phyloP scores from a whole-genome alignment of 306 rosid species.

The Cyclanthera cordifolia region DNA sequence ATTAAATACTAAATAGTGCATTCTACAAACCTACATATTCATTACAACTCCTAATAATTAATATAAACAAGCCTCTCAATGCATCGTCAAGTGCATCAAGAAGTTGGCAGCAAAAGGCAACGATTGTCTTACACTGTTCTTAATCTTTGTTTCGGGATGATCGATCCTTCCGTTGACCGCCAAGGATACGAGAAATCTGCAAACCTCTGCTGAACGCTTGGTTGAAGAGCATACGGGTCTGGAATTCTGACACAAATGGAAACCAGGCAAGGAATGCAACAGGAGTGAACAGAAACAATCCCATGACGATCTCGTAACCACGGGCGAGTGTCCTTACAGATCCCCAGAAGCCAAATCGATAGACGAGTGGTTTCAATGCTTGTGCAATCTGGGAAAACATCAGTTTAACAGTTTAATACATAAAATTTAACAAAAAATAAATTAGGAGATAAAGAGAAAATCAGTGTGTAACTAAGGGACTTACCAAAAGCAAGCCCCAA shows the following conservation, averaged over 20 bases:
- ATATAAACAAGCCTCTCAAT: conserved; percentile 10
- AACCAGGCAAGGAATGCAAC: conserved; percentile 96
- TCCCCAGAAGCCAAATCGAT: conserved; percentile 73
- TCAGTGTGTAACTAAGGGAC: conserved; percentile 8
- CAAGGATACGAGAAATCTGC: conserved; percentile 94
- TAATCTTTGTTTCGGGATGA: conserved; percentile 67
- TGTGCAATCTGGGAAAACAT: conserved; percentile 59
- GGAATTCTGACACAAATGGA: conserved; percentile 92
- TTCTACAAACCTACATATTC: neutral
- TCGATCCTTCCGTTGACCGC: conserved; percentile 82
- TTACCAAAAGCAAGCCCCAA: conserved; percentile 93
- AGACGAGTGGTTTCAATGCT: conserved; percentile 61
- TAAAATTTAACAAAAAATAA: neutral
- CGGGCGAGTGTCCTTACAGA: conserved; percentile 77
- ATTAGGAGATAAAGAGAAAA: neutral
- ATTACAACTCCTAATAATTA: conserved; percentile 2
- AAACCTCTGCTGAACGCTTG: conserved; percentile 92
- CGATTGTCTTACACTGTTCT: neutral
- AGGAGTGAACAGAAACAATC: conserved; percentile 77
- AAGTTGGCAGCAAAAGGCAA: neutral
- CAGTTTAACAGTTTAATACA: neutral
- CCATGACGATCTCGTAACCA: conserved; percentile 84
- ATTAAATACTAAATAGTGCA: neutral
- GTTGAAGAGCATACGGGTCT: conserved; percentile 94
- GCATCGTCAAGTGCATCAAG: conserved; percentile 5